Evolutionary conservation across 257 asterid genomes (phyloP).

Genomic region (Solanum arcanum): DNA sequence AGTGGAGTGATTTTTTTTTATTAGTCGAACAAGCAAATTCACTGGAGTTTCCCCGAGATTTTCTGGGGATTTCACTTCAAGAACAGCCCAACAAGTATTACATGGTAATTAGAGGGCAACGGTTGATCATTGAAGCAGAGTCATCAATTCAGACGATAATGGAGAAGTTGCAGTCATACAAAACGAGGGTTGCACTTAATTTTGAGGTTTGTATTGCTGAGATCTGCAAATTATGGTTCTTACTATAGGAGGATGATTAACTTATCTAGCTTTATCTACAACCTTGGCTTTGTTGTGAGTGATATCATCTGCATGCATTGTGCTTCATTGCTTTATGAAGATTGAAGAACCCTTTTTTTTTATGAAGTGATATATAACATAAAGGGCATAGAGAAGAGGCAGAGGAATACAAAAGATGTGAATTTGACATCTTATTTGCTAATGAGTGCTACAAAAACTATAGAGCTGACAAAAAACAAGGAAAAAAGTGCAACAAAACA

Average conservation of each 20-base stretch:
- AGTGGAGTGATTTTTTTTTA: constrained; percentile 32
- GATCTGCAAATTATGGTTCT: neutral
- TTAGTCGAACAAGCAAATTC: constrained; percentile 38
- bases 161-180: constrained; percentile 95
- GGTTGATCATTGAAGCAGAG: constrained; percentile 3
- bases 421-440: neutral
- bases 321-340: neutral
- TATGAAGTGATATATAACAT: neutral
- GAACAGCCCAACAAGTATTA: constrained; percentile 82
- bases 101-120: constrained; percentile 76
- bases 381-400: neutral
- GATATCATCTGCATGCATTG: neutral
- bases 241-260: constrained; percentile 12
- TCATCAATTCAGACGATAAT: constrained; percentile 66
- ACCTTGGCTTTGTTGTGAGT: neutral
- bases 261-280: neutral
- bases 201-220: constrained; percentile 56
- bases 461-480: neutral
- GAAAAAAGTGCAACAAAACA: neutral
- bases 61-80: constrained; percentile 78
- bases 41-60: constrained; percentile 78
- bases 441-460: neutral
- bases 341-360: neutral
- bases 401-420: neutral
- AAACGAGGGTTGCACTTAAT: constrained; percentile 69